Evolutionary conservation across 345 rosid species (phyloP).

Genomic region (Carallia pectinifolia): DNA sequence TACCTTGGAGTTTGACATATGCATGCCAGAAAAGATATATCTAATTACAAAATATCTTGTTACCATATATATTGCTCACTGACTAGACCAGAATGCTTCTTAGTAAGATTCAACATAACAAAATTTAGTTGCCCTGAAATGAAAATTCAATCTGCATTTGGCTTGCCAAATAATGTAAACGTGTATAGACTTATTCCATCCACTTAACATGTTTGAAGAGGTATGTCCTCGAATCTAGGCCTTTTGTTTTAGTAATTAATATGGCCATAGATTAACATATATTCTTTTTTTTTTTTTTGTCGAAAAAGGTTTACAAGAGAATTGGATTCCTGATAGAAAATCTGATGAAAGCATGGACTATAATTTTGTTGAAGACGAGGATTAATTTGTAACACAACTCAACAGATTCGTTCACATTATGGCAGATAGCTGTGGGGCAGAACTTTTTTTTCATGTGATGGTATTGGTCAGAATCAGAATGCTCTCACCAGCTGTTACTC

Average conservation of each 20-base stretch:
- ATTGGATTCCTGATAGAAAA: slow-evolving; percentile 24
- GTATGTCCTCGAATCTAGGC: slow-evolving; percentile 15
- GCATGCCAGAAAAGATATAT: too few relatives aligned
- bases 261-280: slow-evolving; percentile 8
- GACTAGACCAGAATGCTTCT: too few relatives aligned
- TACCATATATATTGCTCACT: too few relatives aligned
- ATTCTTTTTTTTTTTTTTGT: background rate
- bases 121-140: background rate
- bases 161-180: background rate
- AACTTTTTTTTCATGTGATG: background rate
- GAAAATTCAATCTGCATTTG: background rate
- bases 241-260: background rate
- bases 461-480: too few relatives aligned
- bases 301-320: slow-evolving; percentile 11
- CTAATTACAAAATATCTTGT: too few relatives aligned
- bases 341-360: background rate
- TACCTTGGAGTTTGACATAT: too few relatives aligned
- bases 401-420: too few relatives aligned
- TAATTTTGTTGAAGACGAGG: too few relatives aligned
- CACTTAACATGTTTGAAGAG: slow-evolving; percentile 19
- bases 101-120: too few relatives aligned
- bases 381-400: too few relatives aligned
- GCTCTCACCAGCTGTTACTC: too few relatives aligned
- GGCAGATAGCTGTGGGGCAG: too few relatives aligned
- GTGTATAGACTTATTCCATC: slow-evolving; percentile 1